Evolutionary conservation across 805 yeast genomes (phyloP), one percentile per base, ranked within the genome.

Genomic region (Candida nonsorbophila): DNA sequence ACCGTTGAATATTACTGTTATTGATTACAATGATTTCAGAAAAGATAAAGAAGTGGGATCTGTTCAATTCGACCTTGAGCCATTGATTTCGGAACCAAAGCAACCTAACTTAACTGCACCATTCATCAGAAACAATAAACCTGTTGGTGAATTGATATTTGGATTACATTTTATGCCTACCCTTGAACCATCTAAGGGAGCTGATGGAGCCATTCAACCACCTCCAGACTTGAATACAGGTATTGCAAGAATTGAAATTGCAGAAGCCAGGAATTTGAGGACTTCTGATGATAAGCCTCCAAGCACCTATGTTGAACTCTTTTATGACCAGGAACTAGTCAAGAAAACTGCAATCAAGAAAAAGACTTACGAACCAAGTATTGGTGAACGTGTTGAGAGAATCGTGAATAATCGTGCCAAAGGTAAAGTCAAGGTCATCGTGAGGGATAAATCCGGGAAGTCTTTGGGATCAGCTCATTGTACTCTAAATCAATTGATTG

Each of bases 141-240:
- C 80, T 5, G 80, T 85, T 18, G 99, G 97, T 41, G 68, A 70
- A 27, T 59, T 92, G 24, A 56, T 55, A 5, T 84, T 78, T 51
- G 87, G 84, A 38, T 67, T 84, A 43, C 75, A 76, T 39, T 84
- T 72, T 62, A 77, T 78, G 69, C 92, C 94, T 22, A 79, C 92
- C 9, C 59, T 86, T 37, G 67, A 74, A 58, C 67, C 75, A 33
- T 55, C 66, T 42, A 61, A 73, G 37, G 68, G 72, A 34, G 79
- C 84, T 3, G 95, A 86, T 55, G 96, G 96, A 28, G 79, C 88
- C 3, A 67, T 72, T 30, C 79, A 77, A 41, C 86, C 94, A 27
- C 51, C 94, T 25, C 95, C 95, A 25, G 96, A 86, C 41, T 74
- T 85, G 52, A 90, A 90, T 59, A 86, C 97, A 10, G 99, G 99